These are phyloP conservation scores for Colletotrichum liriopes DNA, from an alignment of 2,329 filamentous ascomycete genomes.

Conservation along the genomic window DNA sequence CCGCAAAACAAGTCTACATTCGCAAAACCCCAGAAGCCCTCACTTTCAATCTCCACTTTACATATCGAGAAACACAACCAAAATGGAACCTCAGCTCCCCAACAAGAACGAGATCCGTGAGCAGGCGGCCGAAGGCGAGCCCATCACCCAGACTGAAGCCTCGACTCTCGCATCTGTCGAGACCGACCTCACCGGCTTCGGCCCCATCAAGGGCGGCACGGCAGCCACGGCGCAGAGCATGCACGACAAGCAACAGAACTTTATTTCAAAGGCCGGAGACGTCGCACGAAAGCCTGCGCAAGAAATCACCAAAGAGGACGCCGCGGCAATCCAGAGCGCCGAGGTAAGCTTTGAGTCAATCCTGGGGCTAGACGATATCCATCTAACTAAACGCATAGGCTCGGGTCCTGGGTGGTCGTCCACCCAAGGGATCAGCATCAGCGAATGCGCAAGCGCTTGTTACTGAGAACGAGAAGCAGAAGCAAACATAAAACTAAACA, in stretches of 20 bases:
- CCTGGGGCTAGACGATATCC: not conserved
- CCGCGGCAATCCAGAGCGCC: conserved; percentile 48
- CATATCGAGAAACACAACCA: not conserved
- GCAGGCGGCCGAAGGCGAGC: conserved; percentile 9
- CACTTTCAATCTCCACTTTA: not conserved
- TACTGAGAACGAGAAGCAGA: conserved; percentile 46
- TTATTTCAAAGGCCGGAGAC: conserved; percentile 49
- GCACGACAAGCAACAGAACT: conserved; percentile 53
- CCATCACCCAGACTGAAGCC: conserved; percentile 43
- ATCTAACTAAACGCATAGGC: conserved; percentile 24
- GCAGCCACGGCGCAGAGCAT: conserved; percentile 53
- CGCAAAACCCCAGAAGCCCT: not conserved
- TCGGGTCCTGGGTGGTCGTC: conserved; percentile 45
- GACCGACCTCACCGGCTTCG: conserved; percentile 49
- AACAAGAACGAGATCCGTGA: conserved; percentile 18
- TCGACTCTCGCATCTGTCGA: conserved; percentile 48
- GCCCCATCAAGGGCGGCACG: conserved; percentile 51
- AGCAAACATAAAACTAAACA: not conserved
- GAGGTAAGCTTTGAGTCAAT: conserved; percentile 44
- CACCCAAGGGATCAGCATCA: conserved; percentile 48
- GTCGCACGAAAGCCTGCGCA: conserved; percentile 48
- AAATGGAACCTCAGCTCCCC: conserved; percentile 1
- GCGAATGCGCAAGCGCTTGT: conserved; percentile 49
- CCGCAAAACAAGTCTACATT: not conserved
- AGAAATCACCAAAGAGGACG: conserved; percentile 52